These are phyloP conservation scores for Sclerotinia nivalis DNA, from an alignment of 2,329 filamentous ascomycete genomes.

Conservation along the genomic window DNA sequence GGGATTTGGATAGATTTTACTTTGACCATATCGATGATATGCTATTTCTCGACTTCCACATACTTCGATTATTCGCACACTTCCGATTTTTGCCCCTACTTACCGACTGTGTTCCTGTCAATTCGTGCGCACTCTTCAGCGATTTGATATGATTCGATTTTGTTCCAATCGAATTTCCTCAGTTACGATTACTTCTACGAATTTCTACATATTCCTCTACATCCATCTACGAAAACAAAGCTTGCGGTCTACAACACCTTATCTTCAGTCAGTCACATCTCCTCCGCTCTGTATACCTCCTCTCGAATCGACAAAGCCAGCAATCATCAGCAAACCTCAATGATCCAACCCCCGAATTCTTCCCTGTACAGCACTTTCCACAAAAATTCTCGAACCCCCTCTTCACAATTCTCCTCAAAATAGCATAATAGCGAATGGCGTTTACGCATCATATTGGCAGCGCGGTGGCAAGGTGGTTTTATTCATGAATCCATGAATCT, in stretches of 20 bases:
- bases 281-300: not conserved
- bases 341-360: not conserved
- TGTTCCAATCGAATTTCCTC: not conserved
- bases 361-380: constrained; percentile 1
- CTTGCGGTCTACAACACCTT: not conserved
- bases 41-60: constrained; percentile 1
- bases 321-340: not conserved
- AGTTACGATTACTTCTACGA: not conserved
- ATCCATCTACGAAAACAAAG: not conserved
- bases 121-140: not conserved
- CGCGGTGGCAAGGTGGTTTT: constrained; percentile 10
- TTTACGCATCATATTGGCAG: constrained; percentile 10
- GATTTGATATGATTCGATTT: not conserved
- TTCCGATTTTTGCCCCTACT: not conserved
- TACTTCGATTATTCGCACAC: not conserved
- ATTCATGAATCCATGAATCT: constrained; percentile 10
- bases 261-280: not conserved
- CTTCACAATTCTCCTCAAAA: not conserved
- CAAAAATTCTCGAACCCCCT: not conserved
- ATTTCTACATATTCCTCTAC: not conserved
- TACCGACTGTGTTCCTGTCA: not conserved
- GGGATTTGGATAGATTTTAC: not conserved
- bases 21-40: not conserved
- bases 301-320: not conserved
- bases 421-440: constrained; percentile 16